Percentiles rank a stretch among this genome's conserved stretches.
These are phyloP conservation scores for Pseudogymnoascus sp. DNA, from an alignment of 2,329 filamentous ascomycete genomes.

Conservation along the genomic window DNA sequence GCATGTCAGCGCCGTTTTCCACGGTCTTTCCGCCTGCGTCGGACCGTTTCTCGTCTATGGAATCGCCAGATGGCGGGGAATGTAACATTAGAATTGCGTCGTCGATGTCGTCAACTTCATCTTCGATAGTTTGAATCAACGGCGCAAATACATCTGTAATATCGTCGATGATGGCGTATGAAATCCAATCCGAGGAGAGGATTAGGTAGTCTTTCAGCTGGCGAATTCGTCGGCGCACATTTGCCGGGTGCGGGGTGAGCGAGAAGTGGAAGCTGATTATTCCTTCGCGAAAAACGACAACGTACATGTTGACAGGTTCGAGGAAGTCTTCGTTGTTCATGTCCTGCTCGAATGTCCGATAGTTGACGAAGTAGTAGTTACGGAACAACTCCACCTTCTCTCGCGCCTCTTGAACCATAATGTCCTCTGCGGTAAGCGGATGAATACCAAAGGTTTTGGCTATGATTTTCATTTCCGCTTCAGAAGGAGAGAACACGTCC, in stretches of 20 bases:
- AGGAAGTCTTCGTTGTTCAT: conserved; percentile 81
- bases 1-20: conserved; percentile 66
- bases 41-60: conserved; percentile 39
- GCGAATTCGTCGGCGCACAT: conserved; percentile 85
- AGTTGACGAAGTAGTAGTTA: conserved; percentile 98
- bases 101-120: conserved; percentile 95
- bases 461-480: conserved; percentile 90
- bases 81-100: conserved; percentile 82
- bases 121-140: conserved; percentile 84
- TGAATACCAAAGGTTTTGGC: conserved; percentile 93
- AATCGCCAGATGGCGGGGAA: conserved; percentile 39
- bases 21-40: conserved; percentile 33
- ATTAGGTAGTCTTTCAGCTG: conserved; percentile 92
- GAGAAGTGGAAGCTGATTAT: conserved; percentile 96
- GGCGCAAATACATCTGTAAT: conserved; percentile 96
- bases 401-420: conserved; percentile 92
- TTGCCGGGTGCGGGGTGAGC: conserved; percentile 91
- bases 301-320: conserved; percentile 94
- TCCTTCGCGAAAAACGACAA: conserved; percentile 92
- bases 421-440: conserved; percentile 89
- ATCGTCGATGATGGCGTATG: conserved; percentile 95
- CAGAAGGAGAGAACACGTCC: conserved; percentile 82
- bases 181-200: conserved; percentile 93
- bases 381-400: conserved; percentile 98
- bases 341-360: conserved; percentile 95